phyloP scores from a whole-genome alignment of 768 basidiomycete genomes.

The Mycena capillaripes region DNA sequence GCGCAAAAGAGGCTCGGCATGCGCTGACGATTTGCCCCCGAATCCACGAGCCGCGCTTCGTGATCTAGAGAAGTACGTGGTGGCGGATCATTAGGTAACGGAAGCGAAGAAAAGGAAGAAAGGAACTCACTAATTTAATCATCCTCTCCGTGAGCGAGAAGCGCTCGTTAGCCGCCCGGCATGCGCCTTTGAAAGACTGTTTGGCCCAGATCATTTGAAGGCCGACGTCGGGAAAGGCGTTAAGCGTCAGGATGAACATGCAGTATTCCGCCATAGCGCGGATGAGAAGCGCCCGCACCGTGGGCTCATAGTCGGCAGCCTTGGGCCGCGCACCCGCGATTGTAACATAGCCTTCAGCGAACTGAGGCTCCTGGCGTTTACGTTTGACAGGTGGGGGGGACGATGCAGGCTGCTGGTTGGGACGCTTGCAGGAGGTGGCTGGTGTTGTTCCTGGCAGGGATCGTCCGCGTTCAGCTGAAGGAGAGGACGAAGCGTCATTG shows the following conservation, averaged over 20 bases:
- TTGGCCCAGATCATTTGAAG: background rate
- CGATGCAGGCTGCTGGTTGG: background rate
- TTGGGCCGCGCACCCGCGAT: background rate
- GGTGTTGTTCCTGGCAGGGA: background rate
- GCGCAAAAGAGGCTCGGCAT: background rate
- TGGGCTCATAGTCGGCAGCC: constrained; percentile 5
- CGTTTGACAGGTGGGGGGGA: background rate
- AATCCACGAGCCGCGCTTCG: constrained; percentile 1
- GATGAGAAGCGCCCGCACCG: background rate
- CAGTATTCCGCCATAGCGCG: background rate
- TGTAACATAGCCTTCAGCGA: background rate
- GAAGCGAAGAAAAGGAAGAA: background rate
- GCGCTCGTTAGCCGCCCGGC: background rate
- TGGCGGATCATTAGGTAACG: background rate
- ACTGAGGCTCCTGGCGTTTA: background rate
- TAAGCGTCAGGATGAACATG: background rate
- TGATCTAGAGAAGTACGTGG: too few species aligned
- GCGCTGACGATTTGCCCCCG: background rate
- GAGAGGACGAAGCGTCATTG: background rate
- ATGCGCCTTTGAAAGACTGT: background rate
- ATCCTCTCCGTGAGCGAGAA: background rate
- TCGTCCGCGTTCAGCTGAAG: background rate
- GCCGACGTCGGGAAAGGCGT: background rate
- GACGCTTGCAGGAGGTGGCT: background rate
- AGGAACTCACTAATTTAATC: background rate